These are phyloP conservation scores for Oryza rufipogon DNA, from an alignment of 176 grass and related monocot genomes.

Conservation along the genomic window DNA sequence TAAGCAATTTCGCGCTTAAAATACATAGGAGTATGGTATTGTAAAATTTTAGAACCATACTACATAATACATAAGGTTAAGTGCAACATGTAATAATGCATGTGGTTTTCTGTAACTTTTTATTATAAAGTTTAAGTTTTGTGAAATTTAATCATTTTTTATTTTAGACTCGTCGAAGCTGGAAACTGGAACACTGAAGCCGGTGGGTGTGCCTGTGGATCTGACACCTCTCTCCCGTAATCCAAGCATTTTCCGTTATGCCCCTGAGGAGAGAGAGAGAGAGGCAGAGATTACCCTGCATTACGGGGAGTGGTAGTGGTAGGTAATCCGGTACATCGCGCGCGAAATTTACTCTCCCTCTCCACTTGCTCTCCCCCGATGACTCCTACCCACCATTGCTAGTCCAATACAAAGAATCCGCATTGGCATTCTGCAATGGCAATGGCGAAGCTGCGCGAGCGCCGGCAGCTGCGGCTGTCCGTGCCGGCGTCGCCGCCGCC, in stretches of 20 bases:
- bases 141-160: no score
- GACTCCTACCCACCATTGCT: background rate
- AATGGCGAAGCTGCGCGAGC: background rate
- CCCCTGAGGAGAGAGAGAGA: no score
- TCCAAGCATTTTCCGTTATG: constrained; percentile 31
- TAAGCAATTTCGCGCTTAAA: no score
- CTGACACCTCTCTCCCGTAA: constrained; percentile 18
- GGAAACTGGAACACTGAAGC: background rate
- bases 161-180: background rate
- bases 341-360: background rate
- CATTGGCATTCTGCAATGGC: background rate
- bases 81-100: no score
- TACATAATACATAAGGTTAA: no score
- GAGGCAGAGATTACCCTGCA: no score
- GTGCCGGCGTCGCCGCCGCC: background rate
- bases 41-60: no score
- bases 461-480: constrained; percentile 8
- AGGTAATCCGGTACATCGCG: no score
- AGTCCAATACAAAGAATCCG: background rate
- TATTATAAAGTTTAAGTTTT: no score
- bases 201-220: background rate
- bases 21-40: no score
- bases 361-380: background rate
- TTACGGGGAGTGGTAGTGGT: no score
- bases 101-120: no score